These are phyloP conservation scores for Inosperma sp. DNA, from an alignment of 768 basidiomycete genomes.

Conservation along the genomic window DNA sequence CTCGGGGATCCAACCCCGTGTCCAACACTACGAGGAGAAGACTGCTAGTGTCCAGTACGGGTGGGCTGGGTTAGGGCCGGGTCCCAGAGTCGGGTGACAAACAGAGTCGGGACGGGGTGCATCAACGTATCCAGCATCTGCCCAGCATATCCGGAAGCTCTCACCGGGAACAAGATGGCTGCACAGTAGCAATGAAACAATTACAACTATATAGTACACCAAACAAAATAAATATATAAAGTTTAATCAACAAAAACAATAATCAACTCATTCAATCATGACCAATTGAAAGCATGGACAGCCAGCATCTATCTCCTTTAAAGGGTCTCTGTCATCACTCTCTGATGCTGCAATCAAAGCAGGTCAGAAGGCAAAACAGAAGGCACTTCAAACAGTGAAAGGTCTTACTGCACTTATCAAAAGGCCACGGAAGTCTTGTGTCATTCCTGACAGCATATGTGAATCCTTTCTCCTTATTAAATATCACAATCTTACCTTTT, in stretches of 20 bases:
- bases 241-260: neutral
- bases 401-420: neutral
- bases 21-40: too few species aligned
- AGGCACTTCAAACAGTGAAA: neutral
- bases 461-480: neutral
- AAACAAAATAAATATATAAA: conserved; percentile 2
- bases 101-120: too few species aligned
- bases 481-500: conserved; percentile 5
- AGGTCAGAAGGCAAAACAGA: neutral
- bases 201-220: conserved; percentile 2
- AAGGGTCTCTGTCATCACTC: neutral
- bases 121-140: too few species aligned
- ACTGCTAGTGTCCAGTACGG: neutral
- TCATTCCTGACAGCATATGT: neutral
- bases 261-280: neutral
- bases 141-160: too few species aligned
- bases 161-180: neutral
- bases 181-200: neutral
- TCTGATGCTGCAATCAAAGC: neutral
- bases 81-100: too few species aligned
- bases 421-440: neutral
- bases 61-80: neutral
- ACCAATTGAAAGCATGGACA: neutral
- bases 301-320: neutral
- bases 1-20: too few species aligned